Evolutionary conservation across 1,284 basidiomycete species (phyloP).

Genomic region (Ganoderma lucidum): DNA sequence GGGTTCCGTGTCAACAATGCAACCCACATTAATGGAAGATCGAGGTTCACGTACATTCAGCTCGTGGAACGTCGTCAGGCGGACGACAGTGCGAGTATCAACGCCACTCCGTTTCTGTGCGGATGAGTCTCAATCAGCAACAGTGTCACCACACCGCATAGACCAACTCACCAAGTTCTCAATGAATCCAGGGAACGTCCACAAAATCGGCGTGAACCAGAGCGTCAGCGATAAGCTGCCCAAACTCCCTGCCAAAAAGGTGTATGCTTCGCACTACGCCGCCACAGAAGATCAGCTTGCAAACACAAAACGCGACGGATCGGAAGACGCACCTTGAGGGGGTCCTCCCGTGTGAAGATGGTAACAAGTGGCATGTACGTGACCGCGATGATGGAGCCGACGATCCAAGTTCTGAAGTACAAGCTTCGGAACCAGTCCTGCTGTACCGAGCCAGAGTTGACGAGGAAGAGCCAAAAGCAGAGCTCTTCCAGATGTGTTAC

Average conservation of each 20-base stretch:
- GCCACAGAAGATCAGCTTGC: constrained; percentile 1
- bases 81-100: constrained; percentile 67
- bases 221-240: constrained; percentile 71
- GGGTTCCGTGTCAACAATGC: constrained; percentile 7
- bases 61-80: constrained; percentile 80
- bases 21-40: neutral
- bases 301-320: neutral
- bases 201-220: constrained; percentile 76
- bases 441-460: constrained; percentile 65
- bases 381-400: constrained; percentile 67
- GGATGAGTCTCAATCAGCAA: constrained; percentile 1
- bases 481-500: constrained; percentile 83
- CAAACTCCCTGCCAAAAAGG: constrained; percentile 72
- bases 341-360: constrained; percentile 63
- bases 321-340: constrained; percentile 56
- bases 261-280: constrained; percentile 69
- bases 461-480: constrained; percentile 83
- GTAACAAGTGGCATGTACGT: constrained; percentile 74
- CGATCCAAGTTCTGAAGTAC: constrained; percentile 76
- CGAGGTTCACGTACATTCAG: constrained; percentile 66
- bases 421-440: constrained; percentile 78
- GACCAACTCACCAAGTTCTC: constrained; percentile 56
- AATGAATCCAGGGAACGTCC: constrained; percentile 72
- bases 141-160: constrained; percentile 6
- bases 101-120: constrained; percentile 61